Percentiles rank a stretch among this genome's conserved stretches.
phyloP scores from a whole-genome alignment of 441 rosid species.

The Macaranga tanarius region DNA sequence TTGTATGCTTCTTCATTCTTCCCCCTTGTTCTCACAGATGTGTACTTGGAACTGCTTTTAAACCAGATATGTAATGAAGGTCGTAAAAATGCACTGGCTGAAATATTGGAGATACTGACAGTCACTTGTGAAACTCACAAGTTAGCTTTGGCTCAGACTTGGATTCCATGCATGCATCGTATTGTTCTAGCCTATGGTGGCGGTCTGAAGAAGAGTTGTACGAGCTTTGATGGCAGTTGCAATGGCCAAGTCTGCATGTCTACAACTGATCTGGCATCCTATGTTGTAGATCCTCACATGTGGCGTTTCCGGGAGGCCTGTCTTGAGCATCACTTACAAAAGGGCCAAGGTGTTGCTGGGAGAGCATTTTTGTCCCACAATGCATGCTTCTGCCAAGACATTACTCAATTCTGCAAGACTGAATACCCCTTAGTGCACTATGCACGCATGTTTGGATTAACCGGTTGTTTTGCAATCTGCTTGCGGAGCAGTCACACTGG shows the following conservation, averaged over 20 bases:
- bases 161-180: conserved; percentile 95
- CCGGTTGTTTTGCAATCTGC: conserved; percentile 76
- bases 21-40: conserved; percentile 41
- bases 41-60: conserved; percentile 43
- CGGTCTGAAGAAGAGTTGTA: conserved; percentile 81
- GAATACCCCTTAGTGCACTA: conserved; percentile 91
- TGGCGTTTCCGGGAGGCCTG: conserved; percentile 96
- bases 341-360: conserved; percentile 92
- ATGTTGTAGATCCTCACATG: conserved; percentile 78
- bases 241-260: conserved; percentile 92
- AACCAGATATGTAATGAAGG: conserved; percentile 89
- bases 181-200: conserved; percentile 81
- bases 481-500: conserved; percentile 69
- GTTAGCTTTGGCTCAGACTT: conserved; percentile 91
- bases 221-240: conserved; percentile 85
- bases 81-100: conserved; percentile 84
- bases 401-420: conserved; percentile 73
- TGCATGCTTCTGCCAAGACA: conserved; percentile 68
- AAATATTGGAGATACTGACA: conserved; percentile 83
- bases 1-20: conserved; percentile 38
- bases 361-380: conserved; percentile 72
- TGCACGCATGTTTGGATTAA: conserved; percentile 81
- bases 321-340: conserved; percentile 88
- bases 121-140: conserved; percentile 78
- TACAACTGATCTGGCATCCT: conserved; percentile 76